phyloP scores from a whole-genome alignment of 768 basidiomycete genomes.

The Mycena belliarum region DNA sequence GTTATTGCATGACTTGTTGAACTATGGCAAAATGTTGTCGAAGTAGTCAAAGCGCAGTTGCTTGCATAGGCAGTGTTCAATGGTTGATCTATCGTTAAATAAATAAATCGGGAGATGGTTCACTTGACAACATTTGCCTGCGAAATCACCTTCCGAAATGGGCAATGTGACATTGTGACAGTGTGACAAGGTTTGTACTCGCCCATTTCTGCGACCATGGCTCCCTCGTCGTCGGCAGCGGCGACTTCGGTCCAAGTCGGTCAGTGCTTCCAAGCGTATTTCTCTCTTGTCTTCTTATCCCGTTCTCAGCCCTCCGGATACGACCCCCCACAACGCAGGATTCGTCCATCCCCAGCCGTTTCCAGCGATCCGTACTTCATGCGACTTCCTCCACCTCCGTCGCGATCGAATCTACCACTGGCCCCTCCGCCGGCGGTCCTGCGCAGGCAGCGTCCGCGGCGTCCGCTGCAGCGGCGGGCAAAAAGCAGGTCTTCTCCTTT shows the following conservation, averaged over 20 bases:
- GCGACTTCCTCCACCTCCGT: slow-evolving; percentile 74
- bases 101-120: no score
- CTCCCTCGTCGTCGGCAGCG: slow-evolving; percentile 65
- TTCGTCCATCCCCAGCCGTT: slow-evolving; percentile 87
- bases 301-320: slow-evolving; percentile 76
- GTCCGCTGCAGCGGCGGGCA: slow-evolving; percentile 47
- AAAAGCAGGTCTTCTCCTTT: slow-evolving; percentile 88
- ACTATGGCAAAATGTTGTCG: no score
- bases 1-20: no score
- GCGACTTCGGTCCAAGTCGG: slow-evolving; percentile 94
- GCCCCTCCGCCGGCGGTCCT: slow-evolving; percentile 51
- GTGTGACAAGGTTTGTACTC: not conserved
- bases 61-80: no score
- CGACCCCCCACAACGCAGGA: slow-evolving; percentile 87
- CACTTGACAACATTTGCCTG: no score
- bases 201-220: slow-evolving; percentile 52
- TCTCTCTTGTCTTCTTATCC: not conserved
- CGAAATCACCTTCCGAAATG: not conserved
- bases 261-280: slow-evolving; percentile 43
- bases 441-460: slow-evolving; percentile 47
- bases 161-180: not conserved
- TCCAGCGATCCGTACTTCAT: slow-evolving; percentile 88
- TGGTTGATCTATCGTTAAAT: no score
- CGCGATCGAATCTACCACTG: slow-evolving; percentile 69
- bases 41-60: no score